Conservation (phyloP, 2,329 filamentous ascomycete species). For the Ceratocystis variospora region DNA sequence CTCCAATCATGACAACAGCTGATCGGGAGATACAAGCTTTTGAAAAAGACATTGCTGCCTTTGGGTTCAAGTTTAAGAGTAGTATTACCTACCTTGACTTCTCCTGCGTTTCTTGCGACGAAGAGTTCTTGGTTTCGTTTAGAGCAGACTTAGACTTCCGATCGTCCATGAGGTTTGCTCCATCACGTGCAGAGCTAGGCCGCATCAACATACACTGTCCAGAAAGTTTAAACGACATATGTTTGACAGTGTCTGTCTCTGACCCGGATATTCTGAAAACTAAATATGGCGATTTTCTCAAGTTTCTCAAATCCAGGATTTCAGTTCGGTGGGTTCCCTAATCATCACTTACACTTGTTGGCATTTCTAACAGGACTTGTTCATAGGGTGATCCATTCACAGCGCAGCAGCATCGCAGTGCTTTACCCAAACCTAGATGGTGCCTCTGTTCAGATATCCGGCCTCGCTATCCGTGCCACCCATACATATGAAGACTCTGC, state of each 20-base stretch:
- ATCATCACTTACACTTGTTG: background rate
- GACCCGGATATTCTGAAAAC: background rate
- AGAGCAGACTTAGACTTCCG: background rate
- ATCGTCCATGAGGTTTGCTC: background rate
- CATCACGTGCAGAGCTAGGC: conserved; percentile 6
- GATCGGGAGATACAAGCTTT: conserved; percentile 7
- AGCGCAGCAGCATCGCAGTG: background rate
- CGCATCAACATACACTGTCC: conserved; percentile 13
- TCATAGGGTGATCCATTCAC: background rate
- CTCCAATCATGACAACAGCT: conserved; percentile 2
- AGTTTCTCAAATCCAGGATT: background rate
- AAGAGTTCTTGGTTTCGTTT: conserved; percentile 10
- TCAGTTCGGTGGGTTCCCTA: background rate
- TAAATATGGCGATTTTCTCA: conserved; percentile 4
- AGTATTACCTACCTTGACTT: conserved; percentile 13
- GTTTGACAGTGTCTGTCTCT: background rate
- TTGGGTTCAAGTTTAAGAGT: background rate
- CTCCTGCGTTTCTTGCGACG: conserved; percentile 5
- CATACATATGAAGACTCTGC: background rate
- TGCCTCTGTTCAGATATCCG: background rate
- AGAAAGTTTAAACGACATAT: conserved; percentile 3
- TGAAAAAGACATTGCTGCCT: background rate
- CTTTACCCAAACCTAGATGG: background rate
- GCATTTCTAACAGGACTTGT: background rate
- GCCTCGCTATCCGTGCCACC: background rate